Evolutionary conservation across 352 stramenopile genomes (phyloP), one percentile per base, ranked within the genome.

Genomic region (Phytophthora meadii): DNA sequence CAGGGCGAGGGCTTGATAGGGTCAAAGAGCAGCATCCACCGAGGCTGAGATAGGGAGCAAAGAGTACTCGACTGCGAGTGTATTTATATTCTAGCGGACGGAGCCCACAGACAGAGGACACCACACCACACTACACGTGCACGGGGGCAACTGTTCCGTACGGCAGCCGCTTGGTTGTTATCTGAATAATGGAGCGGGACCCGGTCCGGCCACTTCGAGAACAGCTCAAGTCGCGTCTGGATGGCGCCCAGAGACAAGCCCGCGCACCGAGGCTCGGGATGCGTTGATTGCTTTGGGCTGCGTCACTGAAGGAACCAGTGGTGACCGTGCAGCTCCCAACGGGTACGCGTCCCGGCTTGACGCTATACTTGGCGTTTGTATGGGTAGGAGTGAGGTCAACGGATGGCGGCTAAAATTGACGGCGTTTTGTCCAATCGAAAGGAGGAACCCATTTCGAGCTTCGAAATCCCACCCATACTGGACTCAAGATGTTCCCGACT

Each of bases 11-110:
- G 40, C 46, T 61, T 59, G 42, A 42, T 34, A 45, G 54, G 19
- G 37, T 42, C 27, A 62, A 64, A 68, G 24, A 60, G 69, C 36
- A 74, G 58, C 70, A 75, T 77, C 45, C 66, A 75, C 56, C 15
- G 19, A 37, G 24, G 40, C 46, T 77, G 61, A 72, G 60, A 71
- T 74, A 64, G 68, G 69, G 69, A 65, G 58, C 53, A 61, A 62
- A 54, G 30, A 54, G 52, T 65, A 70, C 61, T 69, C 28, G 37
- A 39, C 34, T 56, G 46, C 54, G 48, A 62, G 46, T 69, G 39
- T 59, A 68, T 60, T 54, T 63, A 56, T 56, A 48, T 63, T 42
- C 51, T 48, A 50, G 30, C 37, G 37, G 37, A 40, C 17, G 57
- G 40, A 39, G 45, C 7, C 9, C 27, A 36, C 30, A 14, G 30